Evolutionary conservation across 768 basidiomycete genomes (phyloP), one percentile per base, ranked within the genome.

Genomic region (Rhizopogon vesiculosus): DNA sequence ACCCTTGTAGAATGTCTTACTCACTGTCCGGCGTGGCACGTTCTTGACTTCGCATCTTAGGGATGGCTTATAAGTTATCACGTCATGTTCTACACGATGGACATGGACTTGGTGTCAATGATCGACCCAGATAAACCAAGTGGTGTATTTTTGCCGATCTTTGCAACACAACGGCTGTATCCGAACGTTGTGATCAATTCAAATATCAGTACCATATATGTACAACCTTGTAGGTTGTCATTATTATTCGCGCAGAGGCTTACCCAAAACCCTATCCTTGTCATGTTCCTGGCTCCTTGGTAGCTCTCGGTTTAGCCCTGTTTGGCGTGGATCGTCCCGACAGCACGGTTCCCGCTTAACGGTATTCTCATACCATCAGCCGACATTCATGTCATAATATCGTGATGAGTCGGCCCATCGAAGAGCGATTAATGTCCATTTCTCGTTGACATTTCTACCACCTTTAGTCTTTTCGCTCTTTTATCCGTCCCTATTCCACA

Each of bases 371-470:
- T 48, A 48, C 45, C 28, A 33, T 33, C 45, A 48, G 46, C 46
- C 46, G 31, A 33, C 9, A 19, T 15, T 48, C 25, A 25, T 4
- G 31, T 48, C 46, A 48, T 48, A 48, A 48, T 19, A 48, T 19
- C 12, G 8, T 35, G 33, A 38, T 42, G 13, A 42, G 25, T 25
- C 4, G 25, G 25, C 25, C 25, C 3, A 25, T 25, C 25, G 25
- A 25, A 25, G 16, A 44, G 57, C 66, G 56, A 59, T 50, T 53
- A 68, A 66, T 59, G n/a, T 29, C 64, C 66, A 54, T 56, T 40
- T 15, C 25, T 44, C 39, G 29, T 55, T 41, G 15, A 45, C 48
- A 40, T 40, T 53, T 29, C 31, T 52, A 39, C 31, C 35, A 16
- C 8, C 43, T 45, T 35, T 22, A 43, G n/a, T 25, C 28, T 7